Evolutionary conservation across 2,329 filamentous ascomycete species (phyloP).

Genomic region (Alternaria rosae): DNA sequence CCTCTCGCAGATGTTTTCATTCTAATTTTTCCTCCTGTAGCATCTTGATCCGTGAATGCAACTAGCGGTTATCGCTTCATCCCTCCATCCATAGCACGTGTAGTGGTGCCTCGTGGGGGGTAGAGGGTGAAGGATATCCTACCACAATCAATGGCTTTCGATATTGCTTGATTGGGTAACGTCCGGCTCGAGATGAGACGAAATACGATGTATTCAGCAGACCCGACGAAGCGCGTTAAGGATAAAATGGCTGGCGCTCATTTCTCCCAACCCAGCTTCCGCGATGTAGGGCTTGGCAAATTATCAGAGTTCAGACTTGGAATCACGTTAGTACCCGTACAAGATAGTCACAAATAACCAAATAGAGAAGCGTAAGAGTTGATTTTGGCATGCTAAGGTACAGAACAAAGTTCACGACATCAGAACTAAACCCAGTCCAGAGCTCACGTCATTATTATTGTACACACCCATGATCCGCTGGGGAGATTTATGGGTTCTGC

Average conservation of each 20-base stretch:
- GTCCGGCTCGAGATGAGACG: neutral
- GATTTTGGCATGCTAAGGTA: constrained; percentile 30
- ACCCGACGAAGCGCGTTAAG: neutral
- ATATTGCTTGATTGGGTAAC: neutral
- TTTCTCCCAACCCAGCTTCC: neutral
- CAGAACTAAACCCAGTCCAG: constrained; percentile 28
- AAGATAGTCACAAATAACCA: neutral
- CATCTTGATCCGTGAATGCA: neutral
- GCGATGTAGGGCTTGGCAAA: neutral
- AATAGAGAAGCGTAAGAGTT: constrained; percentile 11
- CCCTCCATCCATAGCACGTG: neutral
- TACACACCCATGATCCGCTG: constrained; percentile 26
- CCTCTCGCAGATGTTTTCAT: no score
- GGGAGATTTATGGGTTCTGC: constrained; percentile 56
- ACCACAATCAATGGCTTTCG: neutral
- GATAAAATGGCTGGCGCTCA: neutral
- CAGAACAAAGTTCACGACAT: constrained; percentile 32
- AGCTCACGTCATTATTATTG: constrained; percentile 37
- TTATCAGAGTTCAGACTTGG: neutral
- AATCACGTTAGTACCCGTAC: neutral
- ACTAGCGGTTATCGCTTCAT: neutral
- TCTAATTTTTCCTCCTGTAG: neutral
- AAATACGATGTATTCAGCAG: neutral
- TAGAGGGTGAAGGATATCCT: neutral
- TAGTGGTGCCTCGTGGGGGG: neutral